Conservation (phyloP, 345 rosid species). For the Citropsis articulata region DNA sequence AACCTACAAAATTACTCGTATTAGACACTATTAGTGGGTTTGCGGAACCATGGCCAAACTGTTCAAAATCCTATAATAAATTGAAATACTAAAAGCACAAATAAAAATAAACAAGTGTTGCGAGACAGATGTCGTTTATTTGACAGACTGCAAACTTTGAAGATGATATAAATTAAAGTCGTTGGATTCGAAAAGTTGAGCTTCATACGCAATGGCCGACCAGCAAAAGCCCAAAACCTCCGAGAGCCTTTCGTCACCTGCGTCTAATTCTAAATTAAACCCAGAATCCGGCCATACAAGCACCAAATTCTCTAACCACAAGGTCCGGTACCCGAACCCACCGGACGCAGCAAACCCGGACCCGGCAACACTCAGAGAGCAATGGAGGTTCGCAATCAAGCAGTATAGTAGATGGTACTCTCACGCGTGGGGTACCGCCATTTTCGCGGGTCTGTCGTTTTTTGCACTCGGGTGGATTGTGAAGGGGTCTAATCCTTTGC, state of each 20-base stretch:
- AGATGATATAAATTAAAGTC: neutral
- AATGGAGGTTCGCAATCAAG: slow-evolving; percentile 74
- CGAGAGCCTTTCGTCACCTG: slow-evolving; percentile 11
- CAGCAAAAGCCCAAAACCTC: slow-evolving; percentile 12
- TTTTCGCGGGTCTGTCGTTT: slow-evolving; percentile 77
- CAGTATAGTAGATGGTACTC: slow-evolving; percentile 84
- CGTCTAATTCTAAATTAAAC: slow-evolving; percentile 14
- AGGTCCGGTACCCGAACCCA: slow-evolving; percentile 46
- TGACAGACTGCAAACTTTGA: neutral
- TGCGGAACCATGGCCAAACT: too few relatives aligned
- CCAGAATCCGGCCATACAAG: slow-evolving; percentile 25
- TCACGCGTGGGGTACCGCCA: slow-evolving; percentile 92
- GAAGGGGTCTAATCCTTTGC: slow-evolving; percentile 85
- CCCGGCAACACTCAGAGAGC: slow-evolving; percentile 72
- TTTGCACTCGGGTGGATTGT: slow-evolving; percentile 85
- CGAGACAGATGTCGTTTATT: neutral
- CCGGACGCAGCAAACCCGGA: slow-evolving; percentile 68
- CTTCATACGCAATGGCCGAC: slow-evolving; percentile 10
- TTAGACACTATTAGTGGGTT: too few relatives aligned
- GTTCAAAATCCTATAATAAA: too few relatives aligned
- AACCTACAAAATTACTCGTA: too few relatives aligned
- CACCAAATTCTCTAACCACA: slow-evolving; percentile 25
- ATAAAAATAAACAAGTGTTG: neutral
- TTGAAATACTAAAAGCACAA: too few relatives aligned
- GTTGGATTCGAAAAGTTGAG: neutral